These are phyloP conservation scores for Entamoeba moshkovskii DNA, from an alignment of 208 protist species.

Conservation along the genomic window DNA sequence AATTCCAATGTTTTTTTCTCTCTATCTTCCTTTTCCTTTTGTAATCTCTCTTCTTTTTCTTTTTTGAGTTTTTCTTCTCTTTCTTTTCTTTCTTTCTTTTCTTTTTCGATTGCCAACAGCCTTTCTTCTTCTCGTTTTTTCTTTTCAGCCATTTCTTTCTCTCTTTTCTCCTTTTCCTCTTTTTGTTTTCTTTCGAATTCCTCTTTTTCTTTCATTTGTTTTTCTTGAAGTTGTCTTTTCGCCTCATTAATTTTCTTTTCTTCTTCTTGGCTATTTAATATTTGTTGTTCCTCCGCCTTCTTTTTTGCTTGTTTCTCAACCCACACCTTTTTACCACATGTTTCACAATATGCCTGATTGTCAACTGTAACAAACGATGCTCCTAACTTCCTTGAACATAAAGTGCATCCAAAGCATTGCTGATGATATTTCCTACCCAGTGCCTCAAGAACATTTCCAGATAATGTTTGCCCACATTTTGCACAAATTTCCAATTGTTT, in stretches of 20 bases:
- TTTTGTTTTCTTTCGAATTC: neutral
- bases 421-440: neutral
- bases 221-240: neutral
- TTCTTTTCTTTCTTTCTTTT: neutral
- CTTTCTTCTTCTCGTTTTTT: neutral
- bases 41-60: neutral
- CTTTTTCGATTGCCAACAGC: neutral
- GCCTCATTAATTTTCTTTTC: neutral
- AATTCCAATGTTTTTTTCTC: neutral
- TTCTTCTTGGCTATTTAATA: neutral
- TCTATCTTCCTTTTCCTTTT: neutral
- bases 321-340: neutral
- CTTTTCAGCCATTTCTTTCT: neutral
- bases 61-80: neutral
- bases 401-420: neutral
- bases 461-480: neutral
- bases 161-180: neutral
- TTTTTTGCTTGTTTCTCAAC: neutral
- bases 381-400: neutral
- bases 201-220: neutral
- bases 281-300: neutral
- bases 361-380: neutral
- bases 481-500: neutral
- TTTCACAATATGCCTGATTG: neutral
- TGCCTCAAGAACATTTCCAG: neutral